Evolutionary conservation across 306 rosid genomes (phyloP).

Genomic region (Pyrus bretschneideri): DNA sequence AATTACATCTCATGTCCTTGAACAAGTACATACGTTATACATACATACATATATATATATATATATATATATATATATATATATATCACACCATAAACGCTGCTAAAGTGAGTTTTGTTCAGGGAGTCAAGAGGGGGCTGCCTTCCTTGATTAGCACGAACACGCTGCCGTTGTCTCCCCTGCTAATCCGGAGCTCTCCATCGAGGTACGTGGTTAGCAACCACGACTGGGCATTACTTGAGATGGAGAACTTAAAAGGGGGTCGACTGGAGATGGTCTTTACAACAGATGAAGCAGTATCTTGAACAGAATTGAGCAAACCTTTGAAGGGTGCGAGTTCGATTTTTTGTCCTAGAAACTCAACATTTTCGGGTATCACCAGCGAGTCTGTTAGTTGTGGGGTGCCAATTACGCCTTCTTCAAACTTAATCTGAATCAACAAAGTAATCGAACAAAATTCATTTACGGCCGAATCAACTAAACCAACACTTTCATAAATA

Average conservation of each 20-base stretch:
- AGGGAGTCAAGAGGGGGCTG: constrained; percentile 37
- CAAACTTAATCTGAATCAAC: constrained; percentile 59
- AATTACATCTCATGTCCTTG: neutral
- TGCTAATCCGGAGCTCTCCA: constrained; percentile 64
- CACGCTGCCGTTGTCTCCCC: constrained; percentile 75
- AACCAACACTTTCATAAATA: neutral
- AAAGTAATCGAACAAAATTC: neutral
- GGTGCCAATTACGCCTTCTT: constrained; percentile 83
- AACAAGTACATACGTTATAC: neutral
- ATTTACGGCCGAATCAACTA: neutral
- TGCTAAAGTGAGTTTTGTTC: neutral
- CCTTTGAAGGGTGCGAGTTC: constrained; percentile 73
- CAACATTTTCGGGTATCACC: constrained; percentile 82
- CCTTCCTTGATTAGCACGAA: constrained; percentile 83
- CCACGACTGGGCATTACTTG: constrained; percentile 72
- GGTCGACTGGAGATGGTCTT: constrained; percentile 69
- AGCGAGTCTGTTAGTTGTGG: constrained; percentile 88
- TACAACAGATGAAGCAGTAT: constrained; percentile 74
- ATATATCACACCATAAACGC: neutral
- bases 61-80: too few species aligned
- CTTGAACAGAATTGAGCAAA: constrained; percentile 57
- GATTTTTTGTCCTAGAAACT: constrained; percentile 71
- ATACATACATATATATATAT: neutral
- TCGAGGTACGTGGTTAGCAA: constrained; percentile 82
- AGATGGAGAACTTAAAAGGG: constrained; percentile 64